Evolutionary conservation across 2,329 filamentous ascomycete genomes (phyloP).

Genomic region (Paraconiothyrium brasiliense): DNA sequence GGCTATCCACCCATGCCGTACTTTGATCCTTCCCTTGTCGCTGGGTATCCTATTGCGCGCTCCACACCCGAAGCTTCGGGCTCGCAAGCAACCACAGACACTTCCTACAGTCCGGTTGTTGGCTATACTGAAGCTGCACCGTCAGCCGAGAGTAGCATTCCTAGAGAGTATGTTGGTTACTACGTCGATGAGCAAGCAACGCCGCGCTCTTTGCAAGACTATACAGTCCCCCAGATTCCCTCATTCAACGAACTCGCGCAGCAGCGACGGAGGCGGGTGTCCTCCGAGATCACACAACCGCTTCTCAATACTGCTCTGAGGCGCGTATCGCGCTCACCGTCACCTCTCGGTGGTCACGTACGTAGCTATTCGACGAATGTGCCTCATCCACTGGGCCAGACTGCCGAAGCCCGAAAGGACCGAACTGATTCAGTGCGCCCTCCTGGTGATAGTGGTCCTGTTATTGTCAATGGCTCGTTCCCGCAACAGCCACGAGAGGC

Average conservation of each 20-base stretch:
- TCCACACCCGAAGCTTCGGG: constrained; percentile 42
- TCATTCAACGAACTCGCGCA: constrained; percentile 53
- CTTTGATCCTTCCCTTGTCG: constrained; percentile 40
- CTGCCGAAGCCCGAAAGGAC: constrained; percentile 35
- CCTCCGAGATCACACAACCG: constrained; percentile 53
- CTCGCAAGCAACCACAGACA: constrained; percentile 30
- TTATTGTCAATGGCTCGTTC: constrained; percentile 54
- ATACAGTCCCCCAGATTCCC: constrained; percentile 46
- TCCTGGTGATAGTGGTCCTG: constrained; percentile 42
- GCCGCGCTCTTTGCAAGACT: constrained; percentile 50
- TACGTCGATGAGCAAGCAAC: constrained; percentile 57
- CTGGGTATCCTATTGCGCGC: constrained; percentile 46
- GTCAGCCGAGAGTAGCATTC: constrained; percentile 47
- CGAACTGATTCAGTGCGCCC: constrained; percentile 40
- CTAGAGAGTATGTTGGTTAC: constrained; percentile 62
- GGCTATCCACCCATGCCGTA: constrained; percentile 51
- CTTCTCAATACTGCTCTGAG: constrained; percentile 49
- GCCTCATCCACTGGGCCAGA: constrained; percentile 22
- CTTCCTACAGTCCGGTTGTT: constrained; percentile 32
- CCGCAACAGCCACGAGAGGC: constrained; percentile 39
- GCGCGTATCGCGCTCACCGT: constrained; percentile 56
- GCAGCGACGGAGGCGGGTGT: constrained; percentile 53
- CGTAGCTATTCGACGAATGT: constrained; percentile 51
- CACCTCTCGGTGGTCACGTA: constrained; percentile 55
- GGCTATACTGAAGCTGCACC: constrained; percentile 31